A percentile compares a stretch with the other conserved stretches of the same genome.
These are phyloP conservation scores for Flaveria floridana DNA, from an alignment of 140 eudicot genomes.

Conservation along the genomic window DNA sequence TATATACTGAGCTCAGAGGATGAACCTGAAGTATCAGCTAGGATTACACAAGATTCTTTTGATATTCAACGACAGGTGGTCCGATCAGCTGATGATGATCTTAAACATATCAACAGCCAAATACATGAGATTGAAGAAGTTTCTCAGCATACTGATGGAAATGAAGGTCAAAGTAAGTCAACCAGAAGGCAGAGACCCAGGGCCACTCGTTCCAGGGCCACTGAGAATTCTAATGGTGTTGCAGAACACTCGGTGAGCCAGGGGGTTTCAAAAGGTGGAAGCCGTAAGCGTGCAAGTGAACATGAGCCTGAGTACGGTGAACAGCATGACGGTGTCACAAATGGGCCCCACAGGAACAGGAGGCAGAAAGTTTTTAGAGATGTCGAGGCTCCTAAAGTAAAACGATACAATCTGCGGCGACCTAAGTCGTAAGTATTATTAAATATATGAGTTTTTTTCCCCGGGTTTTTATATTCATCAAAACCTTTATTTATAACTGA, in stretches of 20 bases:
- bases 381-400: slow-evolving; percentile 48
- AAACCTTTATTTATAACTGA: background rate
- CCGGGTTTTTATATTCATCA: background rate
- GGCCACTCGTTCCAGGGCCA: slow-evolving; percentile 41
- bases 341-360: slow-evolving; percentile 57
- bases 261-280: slow-evolving; percentile 52
- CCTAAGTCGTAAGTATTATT: slow-evolving; percentile 50
- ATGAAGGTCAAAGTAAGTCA: slow-evolving; percentile 33
- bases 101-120: slow-evolving; percentile 29
- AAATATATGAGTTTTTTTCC: background rate
- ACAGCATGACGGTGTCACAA: slow-evolving; percentile 50
- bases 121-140: slow-evolving; percentile 40
- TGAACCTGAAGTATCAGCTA: slow-evolving; percentile 50
- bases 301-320: slow-evolving; percentile 49
- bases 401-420: slow-evolving; percentile 75
- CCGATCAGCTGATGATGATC: slow-evolving; percentile 40
- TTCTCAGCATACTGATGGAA: slow-evolving; percentile 48
- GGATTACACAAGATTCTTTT: slow-evolving; percentile 46
- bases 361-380: slow-evolving; percentile 50
- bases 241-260: slow-evolving; percentile 48
- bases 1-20: slow-evolving; percentile 43
- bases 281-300: slow-evolving; percentile 48
- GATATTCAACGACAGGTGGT: slow-evolving; percentile 54
- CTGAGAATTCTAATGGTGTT: slow-evolving; percentile 48
- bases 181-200: slow-evolving; percentile 45